These are phyloP conservation scores for Aspergillus saccharolyticus DNA, from an alignment of 495 filamentous ascomycete species.

Conservation along the genomic window DNA sequence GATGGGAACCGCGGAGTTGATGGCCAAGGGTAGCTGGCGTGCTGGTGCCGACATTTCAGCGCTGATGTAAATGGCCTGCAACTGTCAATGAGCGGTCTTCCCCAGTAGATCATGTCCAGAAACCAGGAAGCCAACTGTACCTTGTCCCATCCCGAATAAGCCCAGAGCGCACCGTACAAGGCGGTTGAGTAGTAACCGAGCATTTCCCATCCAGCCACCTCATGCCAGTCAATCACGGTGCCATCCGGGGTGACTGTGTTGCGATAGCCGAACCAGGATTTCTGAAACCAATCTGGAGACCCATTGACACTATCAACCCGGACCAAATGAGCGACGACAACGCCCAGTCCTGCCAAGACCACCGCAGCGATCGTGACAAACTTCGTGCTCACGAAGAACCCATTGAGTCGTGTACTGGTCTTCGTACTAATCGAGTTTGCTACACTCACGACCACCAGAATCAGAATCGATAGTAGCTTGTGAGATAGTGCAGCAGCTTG, in stretches of 20 bases:
- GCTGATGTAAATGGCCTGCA: constrained; percentile 18
- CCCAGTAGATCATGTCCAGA: no score
- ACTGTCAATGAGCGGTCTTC: no score
- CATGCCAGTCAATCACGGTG: constrained; percentile 14
- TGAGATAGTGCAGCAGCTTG: constrained; percentile 10
- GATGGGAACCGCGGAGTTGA: constrained; percentile 18
- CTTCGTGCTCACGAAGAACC: constrained; percentile 20
- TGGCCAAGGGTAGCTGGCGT: constrained; percentile 18
- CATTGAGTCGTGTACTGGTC: constrained; percentile 15
- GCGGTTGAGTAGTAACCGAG: constrained; percentile 20
- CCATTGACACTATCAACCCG: background rate
- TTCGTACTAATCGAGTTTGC: constrained; percentile 22
- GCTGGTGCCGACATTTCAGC: constrained; percentile 19
- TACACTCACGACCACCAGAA: constrained; percentile 12
- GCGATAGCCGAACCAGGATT: constrained; percentile 15
- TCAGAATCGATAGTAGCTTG: constrained; percentile 14
- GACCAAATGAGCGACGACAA: constrained; percentile 10
- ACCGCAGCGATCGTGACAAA: constrained; percentile 13
- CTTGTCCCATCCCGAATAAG: constrained; percentile 23
- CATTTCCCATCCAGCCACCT: constrained; percentile 14
- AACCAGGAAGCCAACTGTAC: no score
- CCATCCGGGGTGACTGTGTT: constrained; percentile 17
- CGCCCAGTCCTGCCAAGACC: constrained; percentile 11
- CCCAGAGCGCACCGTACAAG: constrained; percentile 20
- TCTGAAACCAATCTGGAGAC: constrained; percentile 13